These are phyloP conservation scores for Chondrostereum purpureum DNA, from an alignment of 1,284 basidiomycete species.

Conservation along the genomic window DNA sequence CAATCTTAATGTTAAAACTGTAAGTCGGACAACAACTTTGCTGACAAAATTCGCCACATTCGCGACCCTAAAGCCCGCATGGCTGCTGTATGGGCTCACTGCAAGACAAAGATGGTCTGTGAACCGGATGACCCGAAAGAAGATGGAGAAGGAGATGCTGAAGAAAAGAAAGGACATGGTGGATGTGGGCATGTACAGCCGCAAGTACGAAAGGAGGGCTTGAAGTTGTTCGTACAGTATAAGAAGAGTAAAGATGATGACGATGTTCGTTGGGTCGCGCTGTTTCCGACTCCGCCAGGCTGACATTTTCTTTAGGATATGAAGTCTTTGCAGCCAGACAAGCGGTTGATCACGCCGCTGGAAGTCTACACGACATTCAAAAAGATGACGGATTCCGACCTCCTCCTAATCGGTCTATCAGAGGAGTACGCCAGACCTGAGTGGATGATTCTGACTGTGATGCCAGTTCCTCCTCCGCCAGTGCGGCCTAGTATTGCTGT, in stretches of 20 bases:
- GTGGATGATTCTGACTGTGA: slow-evolving; percentile 99
- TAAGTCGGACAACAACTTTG: slow-evolving; percentile 81
- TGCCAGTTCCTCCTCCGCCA: slow-evolving; percentile 96
- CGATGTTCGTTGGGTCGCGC: slow-evolving; percentile 81
- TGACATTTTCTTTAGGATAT: slow-evolving; percentile 49
- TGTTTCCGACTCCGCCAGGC: too few relatives aligned
- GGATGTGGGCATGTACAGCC: slow-evolving; percentile 96
- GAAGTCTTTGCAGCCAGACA: slow-evolving; percentile 86
- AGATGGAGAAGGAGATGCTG: slow-evolving; percentile 70
- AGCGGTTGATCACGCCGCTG: slow-evolving; percentile 79
- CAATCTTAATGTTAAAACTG: slow-evolving; percentile 18
- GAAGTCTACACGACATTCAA: slow-evolving; percentile 91
- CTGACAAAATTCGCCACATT: slow-evolving; percentile 77
- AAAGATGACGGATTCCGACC: slow-evolving; percentile 88
- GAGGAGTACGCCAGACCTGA: slow-evolving; percentile 96
- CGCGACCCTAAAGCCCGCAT: slow-evolving; percentile 87
- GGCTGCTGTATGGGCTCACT: slow-evolving; percentile 79
- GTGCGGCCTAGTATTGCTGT: slow-evolving; percentile 97
- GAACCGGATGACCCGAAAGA: slow-evolving; percentile 84
- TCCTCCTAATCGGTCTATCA: slow-evolving; percentile 89
- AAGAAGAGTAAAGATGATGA: slow-evolving; percentile 91
- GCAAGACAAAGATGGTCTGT: slow-evolving; percentile 83
- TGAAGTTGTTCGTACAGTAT: slow-evolving; percentile 96
- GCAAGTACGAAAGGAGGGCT: slow-evolving; percentile 86
- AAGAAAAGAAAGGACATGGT: slow-evolving; percentile 85